Conservation (phyloP, 495 filamentous ascomycete species). For the Aspergillus funiculosus region DNA sequence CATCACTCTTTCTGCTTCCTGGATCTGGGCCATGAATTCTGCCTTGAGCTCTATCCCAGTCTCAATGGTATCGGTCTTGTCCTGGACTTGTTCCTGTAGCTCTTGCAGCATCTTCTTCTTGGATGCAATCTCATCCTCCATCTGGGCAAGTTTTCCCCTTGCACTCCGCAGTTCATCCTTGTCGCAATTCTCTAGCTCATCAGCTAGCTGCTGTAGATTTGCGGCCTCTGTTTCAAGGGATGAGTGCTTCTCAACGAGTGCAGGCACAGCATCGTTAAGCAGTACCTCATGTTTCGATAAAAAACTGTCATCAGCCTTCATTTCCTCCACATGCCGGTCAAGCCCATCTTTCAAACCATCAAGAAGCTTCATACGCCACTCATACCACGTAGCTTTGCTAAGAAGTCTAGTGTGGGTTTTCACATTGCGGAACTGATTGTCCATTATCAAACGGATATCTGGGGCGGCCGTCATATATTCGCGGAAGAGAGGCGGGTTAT, state of each 20-base stretch:
- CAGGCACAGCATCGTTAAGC: slow-evolving; percentile 59
- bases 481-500: slow-evolving; percentile 84
- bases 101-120: slow-evolving; percentile 61
- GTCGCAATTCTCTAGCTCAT: slow-evolving; percentile 73
- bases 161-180: slow-evolving; percentile 67
- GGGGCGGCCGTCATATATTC: slow-evolving; percentile 86
- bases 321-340: slow-evolving; percentile 62
- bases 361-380: slow-evolving; percentile 90
- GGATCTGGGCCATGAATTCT: slow-evolving; percentile 64
- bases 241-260: slow-evolving; percentile 49
- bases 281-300: slow-evolving; percentile 62
- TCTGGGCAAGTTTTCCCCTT: slow-evolving; percentile 54
- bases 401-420: slow-evolving; percentile 84
- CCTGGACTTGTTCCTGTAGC: slow-evolving; percentile 55
- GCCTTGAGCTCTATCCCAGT: slow-evolving; percentile 58
- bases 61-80: slow-evolving; percentile 57
- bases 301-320: slow-evolving; percentile 67
- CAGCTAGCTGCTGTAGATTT: slow-evolving; percentile 60
- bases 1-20: slow-evolving; percentile 73
- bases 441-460: slow-evolving; percentile 80
- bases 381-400: slow-evolving; percentile 95
- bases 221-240: slow-evolving; percentile 58
- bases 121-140: slow-evolving; percentile 61
- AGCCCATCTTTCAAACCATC: slow-evolving; percentile 77
- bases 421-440: slow-evolving; percentile 93